phyloP scores from a whole-genome alignment of 257 asterid genomes.

The Nemophila menziesii region DNA sequence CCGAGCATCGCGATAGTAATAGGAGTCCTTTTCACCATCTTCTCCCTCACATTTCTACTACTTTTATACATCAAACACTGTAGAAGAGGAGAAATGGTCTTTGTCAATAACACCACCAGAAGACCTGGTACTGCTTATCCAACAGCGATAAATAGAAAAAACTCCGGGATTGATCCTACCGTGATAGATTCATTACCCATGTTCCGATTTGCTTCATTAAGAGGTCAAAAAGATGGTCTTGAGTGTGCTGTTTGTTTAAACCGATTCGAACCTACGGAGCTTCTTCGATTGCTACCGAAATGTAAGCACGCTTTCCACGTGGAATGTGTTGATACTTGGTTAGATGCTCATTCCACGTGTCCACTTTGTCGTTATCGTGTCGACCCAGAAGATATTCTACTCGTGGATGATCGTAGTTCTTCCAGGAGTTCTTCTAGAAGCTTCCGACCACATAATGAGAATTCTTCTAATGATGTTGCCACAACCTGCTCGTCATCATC shows the following conservation, averaged over 20 bases:
- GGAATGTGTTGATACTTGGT: conserved; percentile 87
- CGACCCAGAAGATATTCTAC: conserved; percentile 68
- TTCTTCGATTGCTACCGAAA: conserved; percentile 54
- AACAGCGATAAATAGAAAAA: conserved; percentile 13
- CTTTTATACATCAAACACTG: conserved; percentile 68
- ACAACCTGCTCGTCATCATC: background rate
- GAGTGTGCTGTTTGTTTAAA: conserved; percentile 78
- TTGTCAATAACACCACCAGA: background rate
- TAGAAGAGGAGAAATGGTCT: conserved; percentile 15
- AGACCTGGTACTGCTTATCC: conserved; percentile 13
- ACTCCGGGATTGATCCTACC: conserved; percentile 47
- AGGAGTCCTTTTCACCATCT: conserved; percentile 43
- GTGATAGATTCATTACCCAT: conserved; percentile 53
- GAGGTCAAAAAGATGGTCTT: conserved; percentile 66
- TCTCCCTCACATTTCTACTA: conserved; percentile 49
- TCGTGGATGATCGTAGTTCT: conserved; percentile 13
- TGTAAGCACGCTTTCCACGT: conserved; percentile 87
- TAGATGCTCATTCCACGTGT: conserved; percentile 82
- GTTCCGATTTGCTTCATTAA: conserved; percentile 56
- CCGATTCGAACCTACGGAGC: conserved; percentile 45
- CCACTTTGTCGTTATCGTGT: conserved; percentile 82
- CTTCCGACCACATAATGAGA: background rate
- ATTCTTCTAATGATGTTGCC: background rate
- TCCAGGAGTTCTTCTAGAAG: conserved; percentile 1
- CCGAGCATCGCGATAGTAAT: conserved; percentile 46